Evolutionary conservation across 331 rosid species (phyloP).

Genomic region (Dryas integrifolia): DNA sequence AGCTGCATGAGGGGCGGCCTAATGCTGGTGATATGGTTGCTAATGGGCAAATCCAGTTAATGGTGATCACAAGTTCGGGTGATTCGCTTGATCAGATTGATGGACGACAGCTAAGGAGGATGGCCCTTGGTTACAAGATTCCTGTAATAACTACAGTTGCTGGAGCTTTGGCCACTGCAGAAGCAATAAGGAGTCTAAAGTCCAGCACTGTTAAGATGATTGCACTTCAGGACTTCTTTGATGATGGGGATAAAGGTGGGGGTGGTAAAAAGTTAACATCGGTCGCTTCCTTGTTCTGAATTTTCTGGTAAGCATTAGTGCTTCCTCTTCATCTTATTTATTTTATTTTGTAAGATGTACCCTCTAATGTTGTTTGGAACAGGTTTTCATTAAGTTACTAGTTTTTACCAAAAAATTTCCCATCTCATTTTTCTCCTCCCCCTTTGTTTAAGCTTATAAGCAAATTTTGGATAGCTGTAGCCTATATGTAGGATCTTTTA

Average conservation of each 20-base stretch:
- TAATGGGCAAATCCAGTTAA: constrained; percentile 87
- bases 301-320: constrained; percentile 34
- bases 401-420: neutral
- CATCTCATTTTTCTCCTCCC: neutral
- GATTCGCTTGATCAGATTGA: constrained; percentile 89
- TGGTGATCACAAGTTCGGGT: constrained; percentile 94
- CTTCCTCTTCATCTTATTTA: neutral
- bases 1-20: constrained; percentile 94
- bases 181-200: constrained; percentile 82
- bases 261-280: constrained; percentile 28
- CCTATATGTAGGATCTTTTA: neutral
- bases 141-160: constrained; percentile 89
- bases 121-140: constrained; percentile 86
- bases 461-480: neutral
- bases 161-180: constrained; percentile 91
- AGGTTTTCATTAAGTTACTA: neutral
- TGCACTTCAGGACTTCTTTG: constrained; percentile 77
- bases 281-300: constrained; percentile 22
- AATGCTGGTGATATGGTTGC: constrained; percentile 95
- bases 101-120: constrained; percentile 80
- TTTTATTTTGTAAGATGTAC: neutral
- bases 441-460: neutral
- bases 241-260: constrained; percentile 32
- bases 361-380: constrained; percentile 1
- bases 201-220: constrained; percentile 63